Evolutionary conservation across 345 rosid genomes (phyloP).

Genomic region (Cardamine chenopodiifolia): DNA sequence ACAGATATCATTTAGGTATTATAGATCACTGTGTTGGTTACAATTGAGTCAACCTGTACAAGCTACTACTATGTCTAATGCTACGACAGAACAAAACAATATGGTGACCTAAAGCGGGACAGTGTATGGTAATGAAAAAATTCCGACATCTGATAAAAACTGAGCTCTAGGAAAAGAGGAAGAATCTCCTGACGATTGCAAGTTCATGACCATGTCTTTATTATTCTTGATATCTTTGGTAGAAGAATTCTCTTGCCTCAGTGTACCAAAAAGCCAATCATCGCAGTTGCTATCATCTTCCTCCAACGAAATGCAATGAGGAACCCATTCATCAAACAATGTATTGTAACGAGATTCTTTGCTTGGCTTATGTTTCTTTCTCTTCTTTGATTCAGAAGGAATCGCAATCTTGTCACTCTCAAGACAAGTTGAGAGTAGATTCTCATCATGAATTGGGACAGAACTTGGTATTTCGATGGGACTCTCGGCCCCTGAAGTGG

Average conservation of each 20-base stretch:
- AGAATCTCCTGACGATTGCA: background rate
- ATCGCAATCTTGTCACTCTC: background rate
- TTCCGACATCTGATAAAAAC: conserved; percentile 48
- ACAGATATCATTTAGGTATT: conserved; percentile 4
- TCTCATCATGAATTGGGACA: background rate
- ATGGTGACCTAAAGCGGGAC: conserved; percentile 45
- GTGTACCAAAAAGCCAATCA: conserved; percentile 61
- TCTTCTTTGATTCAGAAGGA: conserved; percentile 12
- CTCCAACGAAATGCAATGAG: conserved; percentile 31
- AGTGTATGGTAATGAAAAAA: conserved; percentile 68
- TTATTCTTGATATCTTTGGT: background rate
- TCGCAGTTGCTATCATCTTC: conserved; percentile 35
- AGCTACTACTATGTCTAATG: conserved; percentile 17
- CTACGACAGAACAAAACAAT: conserved; percentile 34
- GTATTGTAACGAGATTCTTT: conserved; percentile 37
- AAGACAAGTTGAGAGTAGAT: background rate
- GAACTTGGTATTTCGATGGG: background rate
- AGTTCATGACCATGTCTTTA: conserved; percentile 6
- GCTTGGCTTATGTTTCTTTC: conserved; percentile 15
- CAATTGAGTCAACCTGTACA: conserved; percentile 34
- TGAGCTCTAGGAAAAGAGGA: conserved; percentile 43
- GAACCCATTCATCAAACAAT: conserved; percentile 53
- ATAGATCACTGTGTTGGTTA: conserved; percentile 21
- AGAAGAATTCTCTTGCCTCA: background rate
- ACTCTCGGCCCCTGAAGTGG: conserved; percentile 35